These are phyloP conservation scores for Apiotrichum gamsii DNA, from an alignment of 1,284 basidiomycete genomes.

Conservation along the genomic window DNA sequence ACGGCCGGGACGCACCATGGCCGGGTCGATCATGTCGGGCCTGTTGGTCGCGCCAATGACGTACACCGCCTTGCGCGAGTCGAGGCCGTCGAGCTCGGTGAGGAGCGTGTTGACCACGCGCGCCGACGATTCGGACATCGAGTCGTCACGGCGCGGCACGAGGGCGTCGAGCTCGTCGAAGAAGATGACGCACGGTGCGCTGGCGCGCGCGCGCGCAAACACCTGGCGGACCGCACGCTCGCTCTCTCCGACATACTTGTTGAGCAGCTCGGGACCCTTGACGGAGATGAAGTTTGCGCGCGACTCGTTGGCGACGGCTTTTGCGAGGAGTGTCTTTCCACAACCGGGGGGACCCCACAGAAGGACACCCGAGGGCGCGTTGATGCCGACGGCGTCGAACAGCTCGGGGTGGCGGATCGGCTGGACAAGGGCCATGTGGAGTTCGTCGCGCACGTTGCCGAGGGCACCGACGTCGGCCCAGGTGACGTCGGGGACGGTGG, in stretches of 20 bases:
- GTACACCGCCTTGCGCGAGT: constrained; percentile 82
- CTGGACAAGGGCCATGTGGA: constrained; percentile 96
- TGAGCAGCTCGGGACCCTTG: constrained; percentile 91
- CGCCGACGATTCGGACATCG: constrained; percentile 86
- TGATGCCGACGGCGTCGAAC: constrained; percentile 79
- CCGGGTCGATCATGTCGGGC: constrained; percentile 99
- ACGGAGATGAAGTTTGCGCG: constrained; percentile 94
- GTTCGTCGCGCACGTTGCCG: constrained; percentile 74
- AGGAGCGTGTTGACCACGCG: constrained; percentile 97
- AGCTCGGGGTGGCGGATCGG: constrained; percentile 86
- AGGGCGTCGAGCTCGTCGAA: constrained; percentile 98
- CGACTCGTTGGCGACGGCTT: constrained; percentile 93
- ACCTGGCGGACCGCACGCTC: constrained; percentile 92
- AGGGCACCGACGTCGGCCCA: constrained; percentile 96
- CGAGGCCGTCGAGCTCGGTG: constrained; percentile 92
- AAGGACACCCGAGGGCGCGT: constrained; percentile 80
- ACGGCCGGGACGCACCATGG: constrained; percentile 93
- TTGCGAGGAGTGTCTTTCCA: constrained; percentile 91
- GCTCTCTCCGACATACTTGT: constrained; percentile 96
- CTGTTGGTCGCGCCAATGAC: constrained; percentile 96
- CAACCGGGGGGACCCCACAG: constrained; percentile 99
- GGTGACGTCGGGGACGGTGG: constrained; percentile 89
- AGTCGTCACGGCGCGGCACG: constrained; percentile 88
- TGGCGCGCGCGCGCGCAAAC: constrained; percentile 96
- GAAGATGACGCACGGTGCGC: constrained; percentile 98